Percentiles rank a stretch among this genome's conserved stretches.
Evolutionary conservation across 1,284 basidiomycete genomes (phyloP).

Genomic region (Athelia psychrophila): DNA sequence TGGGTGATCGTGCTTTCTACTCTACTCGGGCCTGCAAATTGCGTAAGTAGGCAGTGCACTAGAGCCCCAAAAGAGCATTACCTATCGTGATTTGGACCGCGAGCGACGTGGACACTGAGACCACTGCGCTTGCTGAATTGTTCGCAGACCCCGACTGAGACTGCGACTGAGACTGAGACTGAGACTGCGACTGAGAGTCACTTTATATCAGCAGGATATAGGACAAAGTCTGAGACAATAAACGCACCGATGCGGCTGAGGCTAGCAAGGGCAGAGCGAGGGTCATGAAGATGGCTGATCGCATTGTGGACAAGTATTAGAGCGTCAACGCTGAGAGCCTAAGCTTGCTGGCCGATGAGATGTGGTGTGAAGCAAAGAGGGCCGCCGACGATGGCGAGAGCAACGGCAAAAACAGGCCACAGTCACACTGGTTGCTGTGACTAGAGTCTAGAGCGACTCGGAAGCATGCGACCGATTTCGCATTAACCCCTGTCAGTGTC

Average conservation of each 20-base stretch:
- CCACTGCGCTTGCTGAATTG: not conserved
- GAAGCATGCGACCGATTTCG: not conserved
- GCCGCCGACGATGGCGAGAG: not conserved
- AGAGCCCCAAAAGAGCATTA: not conserved
- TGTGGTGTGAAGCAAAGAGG: too few species aligned
- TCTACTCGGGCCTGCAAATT: slow-evolving; percentile 24
- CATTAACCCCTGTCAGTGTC: too few species aligned
- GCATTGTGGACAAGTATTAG: not conserved
- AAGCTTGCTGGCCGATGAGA: too few species aligned
- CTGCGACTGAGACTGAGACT: not conserved
- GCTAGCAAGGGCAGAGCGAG: not conserved
- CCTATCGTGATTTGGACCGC: slow-evolving; percentile 29
- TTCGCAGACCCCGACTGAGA: too few species aligned
- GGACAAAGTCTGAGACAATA: not conserved
- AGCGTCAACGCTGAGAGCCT: too few species aligned
- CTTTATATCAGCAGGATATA: too few species aligned
- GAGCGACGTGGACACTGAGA: slow-evolving; percentile 17
- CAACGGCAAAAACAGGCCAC: not conserved
- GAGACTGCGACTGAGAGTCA: too few species aligned
- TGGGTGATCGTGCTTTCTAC: slow-evolving; percentile 34
- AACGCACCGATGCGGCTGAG: not conserved
- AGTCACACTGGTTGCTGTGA: not conserved
- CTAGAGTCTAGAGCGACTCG: not conserved
- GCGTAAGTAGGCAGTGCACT: not conserved
- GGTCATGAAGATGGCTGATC: not conserved